Conservation (phyloP, 306 rosid genomes). For the Castanea sativa region DNA sequence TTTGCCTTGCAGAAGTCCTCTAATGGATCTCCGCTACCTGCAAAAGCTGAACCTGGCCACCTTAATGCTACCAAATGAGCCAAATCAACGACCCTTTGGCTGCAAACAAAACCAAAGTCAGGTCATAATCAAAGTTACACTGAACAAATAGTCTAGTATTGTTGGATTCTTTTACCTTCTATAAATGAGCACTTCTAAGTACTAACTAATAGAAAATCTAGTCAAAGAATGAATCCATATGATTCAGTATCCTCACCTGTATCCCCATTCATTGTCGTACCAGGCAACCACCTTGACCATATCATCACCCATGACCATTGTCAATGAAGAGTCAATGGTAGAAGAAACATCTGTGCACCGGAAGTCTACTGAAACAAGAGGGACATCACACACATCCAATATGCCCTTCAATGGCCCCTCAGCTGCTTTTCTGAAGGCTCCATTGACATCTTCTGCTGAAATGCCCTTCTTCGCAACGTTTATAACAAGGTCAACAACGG, state of each 20-base stretch:
- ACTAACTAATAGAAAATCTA: not conserved
- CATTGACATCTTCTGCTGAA: conserved; percentile 88
- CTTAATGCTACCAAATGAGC: conserved; percentile 83
- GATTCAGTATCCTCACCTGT: conserved; percentile 59
- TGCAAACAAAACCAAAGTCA: conserved; percentile 33
- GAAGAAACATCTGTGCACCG: conserved; percentile 84
- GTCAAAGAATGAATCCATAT: not conserved
- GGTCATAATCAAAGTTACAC: not conserved
- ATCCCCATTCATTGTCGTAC: conserved; percentile 99
- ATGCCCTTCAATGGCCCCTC: conserved; percentile 80
- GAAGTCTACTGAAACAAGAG: conserved; percentile 95
- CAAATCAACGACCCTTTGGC: conserved; percentile 98
- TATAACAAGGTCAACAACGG: conserved; percentile 89
- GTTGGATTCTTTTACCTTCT: not conserved
- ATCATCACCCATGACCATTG: conserved; percentile 99
- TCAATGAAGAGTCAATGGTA: conserved; percentile 88
- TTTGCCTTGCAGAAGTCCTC: conserved; percentile 94
- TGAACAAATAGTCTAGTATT: too few relatives aligned
- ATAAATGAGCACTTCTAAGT: not conserved
- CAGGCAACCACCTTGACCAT: conserved; percentile 99
- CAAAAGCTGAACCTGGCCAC: conserved; percentile 69
- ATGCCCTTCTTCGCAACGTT: conserved; percentile 88
- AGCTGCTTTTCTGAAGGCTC: conserved; percentile 92
- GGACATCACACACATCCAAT: conserved; percentile 88
- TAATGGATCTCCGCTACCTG: conserved; percentile 76